Percentiles rank a stretch among this genome's conserved stretches.
Evolutionary conservation across 345 rosid species (phyloP).

Genomic region (Gynandropsis gynandra): DNA sequence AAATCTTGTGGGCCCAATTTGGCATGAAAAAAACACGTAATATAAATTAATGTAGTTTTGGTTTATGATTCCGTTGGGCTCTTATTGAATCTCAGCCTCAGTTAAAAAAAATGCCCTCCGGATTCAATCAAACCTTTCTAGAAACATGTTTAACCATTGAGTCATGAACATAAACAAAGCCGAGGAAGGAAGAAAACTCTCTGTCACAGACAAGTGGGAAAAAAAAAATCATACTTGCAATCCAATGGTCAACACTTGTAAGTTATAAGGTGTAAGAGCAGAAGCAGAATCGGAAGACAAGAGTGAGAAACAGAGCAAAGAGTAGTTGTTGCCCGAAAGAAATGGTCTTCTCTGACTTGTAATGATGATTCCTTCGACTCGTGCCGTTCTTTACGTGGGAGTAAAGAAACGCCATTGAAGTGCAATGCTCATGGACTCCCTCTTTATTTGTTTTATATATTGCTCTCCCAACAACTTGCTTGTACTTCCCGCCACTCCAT

Average conservation of each 20-base stretch:
- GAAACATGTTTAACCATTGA: too few relatives aligned
- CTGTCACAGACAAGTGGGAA: too few relatives aligned
- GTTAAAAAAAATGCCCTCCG: too few relatives aligned
- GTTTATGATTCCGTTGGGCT: too few relatives aligned
- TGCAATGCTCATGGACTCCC: constrained; percentile 22
- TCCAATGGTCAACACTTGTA: too few relatives aligned
- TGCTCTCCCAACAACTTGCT: constrained; percentile 60
- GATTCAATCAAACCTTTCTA: too few relatives aligned
- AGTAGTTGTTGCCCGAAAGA: constrained; percentile 57
- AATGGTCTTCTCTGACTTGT: constrained; percentile 29
- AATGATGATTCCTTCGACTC: constrained; percentile 18
- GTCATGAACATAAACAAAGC: too few relatives aligned
- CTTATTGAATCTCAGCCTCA: too few relatives aligned
- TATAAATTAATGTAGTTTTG: too few relatives aligned
- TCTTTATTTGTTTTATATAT: constrained; percentile 30
- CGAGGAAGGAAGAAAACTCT: too few relatives aligned
- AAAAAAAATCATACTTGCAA: neutral
- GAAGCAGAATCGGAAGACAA: constrained; percentile 35
- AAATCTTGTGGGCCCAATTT: too few relatives aligned
- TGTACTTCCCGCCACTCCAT: constrained; percentile 45
- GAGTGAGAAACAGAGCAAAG: constrained; percentile 41
- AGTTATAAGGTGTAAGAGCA: neutral
- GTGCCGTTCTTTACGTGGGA: constrained; percentile 15
- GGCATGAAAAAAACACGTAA: too few relatives aligned
- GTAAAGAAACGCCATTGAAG: constrained; percentile 54